phyloP scores from a whole-genome alignment of 2,329 filamentous ascomycete genomes.

The Aspergillus sp. region DNA sequence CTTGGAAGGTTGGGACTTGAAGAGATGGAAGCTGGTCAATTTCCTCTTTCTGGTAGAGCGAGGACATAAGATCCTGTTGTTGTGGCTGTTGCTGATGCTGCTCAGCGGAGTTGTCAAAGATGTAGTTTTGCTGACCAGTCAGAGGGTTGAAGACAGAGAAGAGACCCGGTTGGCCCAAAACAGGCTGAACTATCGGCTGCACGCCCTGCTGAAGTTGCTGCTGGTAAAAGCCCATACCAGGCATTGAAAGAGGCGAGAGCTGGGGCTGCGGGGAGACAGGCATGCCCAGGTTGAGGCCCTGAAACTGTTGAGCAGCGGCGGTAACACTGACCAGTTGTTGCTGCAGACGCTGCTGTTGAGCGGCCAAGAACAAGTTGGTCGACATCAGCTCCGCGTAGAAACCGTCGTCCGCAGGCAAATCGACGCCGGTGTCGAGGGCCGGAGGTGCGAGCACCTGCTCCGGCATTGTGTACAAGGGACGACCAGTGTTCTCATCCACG shows the following conservation, averaged over 20 bases:
- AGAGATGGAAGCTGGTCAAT: slow-evolving; percentile 41
- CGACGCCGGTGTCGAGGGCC: slow-evolving; percentile 60
- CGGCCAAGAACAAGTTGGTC: slow-evolving; percentile 83
- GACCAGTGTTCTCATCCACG: slow-evolving; percentile 37
- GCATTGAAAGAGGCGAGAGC: slow-evolving; percentile 44
- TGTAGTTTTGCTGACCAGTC: slow-evolving; percentile 75
- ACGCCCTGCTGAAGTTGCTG: slow-evolving; percentile 61
- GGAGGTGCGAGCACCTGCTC: slow-evolving; percentile 69
- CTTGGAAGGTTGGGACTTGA: slow-evolving; percentile 57
- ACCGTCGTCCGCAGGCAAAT: slow-evolving; percentile 72
- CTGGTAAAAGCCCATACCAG: slow-evolving; percentile 51
- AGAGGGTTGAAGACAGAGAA: slow-evolving; percentile 77
- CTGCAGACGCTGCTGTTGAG: slow-evolving; percentile 90
- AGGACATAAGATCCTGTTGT: neutral
- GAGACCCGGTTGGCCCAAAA: slow-evolving; percentile 63
- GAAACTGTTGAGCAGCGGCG: slow-evolving; percentile 72
- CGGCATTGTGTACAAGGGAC: slow-evolving; percentile 59
- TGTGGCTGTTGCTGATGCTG: slow-evolving; percentile 31
- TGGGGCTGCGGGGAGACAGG: slow-evolving; percentile 40
- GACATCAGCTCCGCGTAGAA: slow-evolving; percentile 82
- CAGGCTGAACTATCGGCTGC: slow-evolving; percentile 55
- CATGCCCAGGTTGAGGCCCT: slow-evolving; percentile 61
- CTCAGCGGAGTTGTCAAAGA: slow-evolving; percentile 59
- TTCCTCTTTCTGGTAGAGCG: slow-evolving; percentile 25
- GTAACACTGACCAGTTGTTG: slow-evolving; percentile 84